These are phyloP conservation scores for Tardiomyces blankii DNA, from an alignment of 1,139 yeast genomes.

Conservation along the genomic window DNA sequence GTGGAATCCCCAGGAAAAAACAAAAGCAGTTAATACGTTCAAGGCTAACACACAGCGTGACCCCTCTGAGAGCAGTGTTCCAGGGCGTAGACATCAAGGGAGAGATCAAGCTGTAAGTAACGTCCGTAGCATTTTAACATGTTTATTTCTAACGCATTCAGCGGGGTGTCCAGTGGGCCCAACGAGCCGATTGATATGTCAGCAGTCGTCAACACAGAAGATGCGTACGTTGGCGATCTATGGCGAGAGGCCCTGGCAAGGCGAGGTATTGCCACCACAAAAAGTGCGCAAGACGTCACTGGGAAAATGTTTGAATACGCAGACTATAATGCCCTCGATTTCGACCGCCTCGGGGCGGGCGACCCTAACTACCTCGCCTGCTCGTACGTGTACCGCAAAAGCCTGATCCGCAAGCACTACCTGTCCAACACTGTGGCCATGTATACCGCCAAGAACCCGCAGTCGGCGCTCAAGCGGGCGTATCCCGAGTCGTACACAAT, in stretches of 20 bases:
- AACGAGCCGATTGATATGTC: neutral
- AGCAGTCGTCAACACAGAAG: neutral
- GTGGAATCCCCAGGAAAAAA: no score
- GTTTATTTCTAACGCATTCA: neutral
- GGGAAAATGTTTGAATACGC: conserved; percentile 58
- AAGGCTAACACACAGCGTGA: conserved; percentile 40
- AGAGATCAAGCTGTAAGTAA: conserved; percentile 33
- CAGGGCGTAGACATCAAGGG: conserved; percentile 48
- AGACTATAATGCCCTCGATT: conserved; percentile 81
- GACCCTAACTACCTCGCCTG: conserved; percentile 51
- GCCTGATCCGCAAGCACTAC: conserved; percentile 81
- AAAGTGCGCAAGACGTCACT: neutral
- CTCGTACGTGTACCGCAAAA: conserved; percentile 72
- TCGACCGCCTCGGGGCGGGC: conserved; percentile 42
- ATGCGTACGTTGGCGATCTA: neutral
- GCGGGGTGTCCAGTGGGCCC: neutral
- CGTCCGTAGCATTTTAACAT: neutral
- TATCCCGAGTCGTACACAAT: conserved; percentile 69
- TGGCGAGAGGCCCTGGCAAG: neutral
- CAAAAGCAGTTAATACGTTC: no score
- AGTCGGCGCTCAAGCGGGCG: conserved; percentile 45
- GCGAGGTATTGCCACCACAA: neutral
- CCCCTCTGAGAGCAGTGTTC: conserved; percentile 75
- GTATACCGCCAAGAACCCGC: conserved; percentile 64
- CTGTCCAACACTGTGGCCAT: conserved; percentile 69